Evolutionary conservation across 768 basidiomycete genomes (phyloP), one percentile per base, ranked within the genome.

Genomic region (Leccinum disarticulatum): DNA sequence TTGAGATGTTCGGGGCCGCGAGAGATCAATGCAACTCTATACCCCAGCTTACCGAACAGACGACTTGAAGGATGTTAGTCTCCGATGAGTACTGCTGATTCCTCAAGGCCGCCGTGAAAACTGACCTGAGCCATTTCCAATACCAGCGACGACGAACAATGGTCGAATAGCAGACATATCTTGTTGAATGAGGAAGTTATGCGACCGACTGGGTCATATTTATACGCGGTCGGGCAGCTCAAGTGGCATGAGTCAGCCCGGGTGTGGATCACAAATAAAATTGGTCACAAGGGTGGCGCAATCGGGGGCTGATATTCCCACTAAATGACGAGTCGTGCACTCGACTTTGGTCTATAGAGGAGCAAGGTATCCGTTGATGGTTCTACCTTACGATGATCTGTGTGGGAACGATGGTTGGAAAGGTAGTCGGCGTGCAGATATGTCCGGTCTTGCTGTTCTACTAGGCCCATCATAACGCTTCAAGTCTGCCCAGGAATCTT

Each of bases 371-470:
- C 31, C 11, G 4, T 33, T 33, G 11, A 13, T 13, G 36, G 15
- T 38, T 15, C 36, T 38, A 38, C 36, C 33, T 13, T 33, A 33
- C 33, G 33, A 33, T 33, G 33, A 33, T 33, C 33, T 4, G 4
- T 33, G 33, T 33, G 33, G 11, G 31, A 33, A 33, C 31, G 31
- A 33, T 33, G 31, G 31, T 33, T 33, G 31, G 11, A 31, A 31
- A 31, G 31, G 31, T 31, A 31, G 31, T 33, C 52, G 38, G 67
- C 71, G 48, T 73, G 72, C n/a, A 74, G 48, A 87, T 66, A 65
- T 91, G 90, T 35, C 86, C 91, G n/a, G 84, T 90, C 77, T 93
- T 93, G 81, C 87, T 89, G 73, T 90, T 87, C 68, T 84, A 78
- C 78, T 79, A 89, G 36, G 75, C 27, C 25, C 76, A 60, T 89